These are phyloP conservation scores for Mycena amicta DNA, from an alignment of 768 basidiomycete species.

Conservation along the genomic window DNA sequence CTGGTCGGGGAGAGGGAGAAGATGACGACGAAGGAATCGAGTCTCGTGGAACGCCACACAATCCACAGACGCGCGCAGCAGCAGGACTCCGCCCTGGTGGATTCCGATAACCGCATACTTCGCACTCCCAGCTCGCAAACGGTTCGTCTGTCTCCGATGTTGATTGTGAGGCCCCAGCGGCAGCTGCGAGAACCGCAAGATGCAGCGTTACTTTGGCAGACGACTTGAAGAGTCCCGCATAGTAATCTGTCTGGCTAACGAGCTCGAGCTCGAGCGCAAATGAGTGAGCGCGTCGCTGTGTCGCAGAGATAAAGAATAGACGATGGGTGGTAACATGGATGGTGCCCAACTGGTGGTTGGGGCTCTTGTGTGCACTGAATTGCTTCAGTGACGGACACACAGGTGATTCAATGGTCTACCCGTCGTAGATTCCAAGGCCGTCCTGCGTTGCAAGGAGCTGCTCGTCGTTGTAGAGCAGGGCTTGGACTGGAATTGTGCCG, in stretches of 20 bases:
- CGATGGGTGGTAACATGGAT: slow-evolving; percentile 81
- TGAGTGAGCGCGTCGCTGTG: not conserved
- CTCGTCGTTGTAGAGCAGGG: slow-evolving; percentile 82
- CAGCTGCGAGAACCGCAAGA: slow-evolving; percentile 41
- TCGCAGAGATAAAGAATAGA: slow-evolving; percentile 73
- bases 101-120: slow-evolving; percentile 86
- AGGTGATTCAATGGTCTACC: slow-evolving; percentile 55
- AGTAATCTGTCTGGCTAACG: slow-evolving; percentile 81
- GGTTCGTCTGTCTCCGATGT: slow-evolving; percentile 31
- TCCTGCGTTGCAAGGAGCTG: slow-evolving; percentile 73
- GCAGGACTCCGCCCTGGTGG: slow-evolving; percentile 73
- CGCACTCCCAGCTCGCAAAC: slow-evolving; percentile 77
- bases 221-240: slow-evolving; percentile 87
- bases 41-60: slow-evolving; percentile 80
- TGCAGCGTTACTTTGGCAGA: slow-evolving; percentile 86
- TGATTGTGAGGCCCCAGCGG: slow-evolving; percentile 25
- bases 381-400: slow-evolving; percentile 23
- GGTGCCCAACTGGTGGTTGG: slow-evolving; percentile 75
- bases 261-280: slow-evolving; percentile 41
- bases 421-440: slow-evolving; percentile 87
- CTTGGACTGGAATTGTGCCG: slow-evolving; percentile 76
- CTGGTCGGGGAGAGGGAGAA: slow-evolving; percentile 27
- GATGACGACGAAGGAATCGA: slow-evolving; percentile 34
- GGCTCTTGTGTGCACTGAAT: slow-evolving; percentile 76
- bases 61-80: slow-evolving; percentile 66